A percentile compares a stretch with the other conserved stretches of the same genome.
Evolutionary conservation across 495 filamentous ascomycete species (phyloP).

Genomic region (Penicillium turbatum): DNA sequence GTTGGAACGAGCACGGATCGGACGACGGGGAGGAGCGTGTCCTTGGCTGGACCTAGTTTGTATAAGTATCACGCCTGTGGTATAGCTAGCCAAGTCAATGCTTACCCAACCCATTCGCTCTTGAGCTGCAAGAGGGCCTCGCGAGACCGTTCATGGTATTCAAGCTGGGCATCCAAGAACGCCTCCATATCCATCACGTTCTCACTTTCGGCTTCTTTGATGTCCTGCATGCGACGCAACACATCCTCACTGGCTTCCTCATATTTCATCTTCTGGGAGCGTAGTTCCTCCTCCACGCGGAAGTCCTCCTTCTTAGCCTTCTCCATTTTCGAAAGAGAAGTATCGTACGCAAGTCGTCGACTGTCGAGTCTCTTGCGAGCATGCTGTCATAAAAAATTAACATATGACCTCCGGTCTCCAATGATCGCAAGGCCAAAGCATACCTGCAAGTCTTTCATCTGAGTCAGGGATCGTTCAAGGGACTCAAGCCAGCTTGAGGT

Average conservation of each 20-base stretch:
- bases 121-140: slow-evolving; percentile 67
- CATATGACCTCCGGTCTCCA: neutral
- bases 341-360: slow-evolving; percentile 86
- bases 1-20: slow-evolving; percentile 55
- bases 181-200: slow-evolving; percentile 72
- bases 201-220: slow-evolving; percentile 85
- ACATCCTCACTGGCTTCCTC: slow-evolving; percentile 96
- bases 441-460: slow-evolving; percentile 98
- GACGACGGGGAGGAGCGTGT: slow-evolving; percentile 33
- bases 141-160: slow-evolving; percentile 84
- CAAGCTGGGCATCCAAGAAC: slow-evolving; percentile 87
- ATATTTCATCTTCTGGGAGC: slow-evolving; percentile 90
- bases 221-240: slow-evolving; percentile 89
- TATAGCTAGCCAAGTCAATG: slow-evolving; percentile 1
- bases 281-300: slow-evolving; percentile 86
- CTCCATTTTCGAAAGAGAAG: slow-evolving; percentile 85
- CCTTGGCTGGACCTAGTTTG: slow-evolving; percentile 21
- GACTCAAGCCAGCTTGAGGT: slow-evolving; percentile 89
- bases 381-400: slow-evolving; percentile 4
- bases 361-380: slow-evolving; percentile 93
- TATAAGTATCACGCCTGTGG: slow-evolving; percentile 16
- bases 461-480: slow-evolving; percentile 79
- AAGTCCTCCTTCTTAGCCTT: slow-evolving; percentile 93
- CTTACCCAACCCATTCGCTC: slow-evolving; percentile 65
- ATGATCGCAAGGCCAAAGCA: slow-evolving; percentile 4